Evolutionary conservation across 2,329 filamentous ascomycete genomes (phyloP), one percentile per base, ranked within the genome.

Genomic region (Simplicillium sp.): DNA sequence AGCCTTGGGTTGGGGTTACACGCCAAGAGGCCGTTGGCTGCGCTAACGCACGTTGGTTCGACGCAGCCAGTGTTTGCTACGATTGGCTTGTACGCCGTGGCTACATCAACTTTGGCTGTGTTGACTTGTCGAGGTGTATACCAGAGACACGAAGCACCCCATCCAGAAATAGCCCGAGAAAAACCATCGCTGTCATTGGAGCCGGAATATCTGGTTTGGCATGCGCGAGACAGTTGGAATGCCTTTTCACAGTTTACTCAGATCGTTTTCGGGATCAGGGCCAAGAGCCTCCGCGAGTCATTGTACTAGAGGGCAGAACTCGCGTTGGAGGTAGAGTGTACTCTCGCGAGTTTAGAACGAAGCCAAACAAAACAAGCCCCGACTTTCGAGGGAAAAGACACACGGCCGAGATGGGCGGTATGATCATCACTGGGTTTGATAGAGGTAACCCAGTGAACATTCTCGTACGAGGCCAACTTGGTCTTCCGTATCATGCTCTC

Each of bases 361-460:
- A 67, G 59, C 75, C 58, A 61, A 68, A 42, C 56, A 68, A 54
- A 61, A 64, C 48, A 50, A 78, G 56, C 63, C 70, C 56, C 53
- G 68, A 49, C 56, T 62, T 76, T 72, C 58, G 75, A 64, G 72
- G 68, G 8, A 74, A 70, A 46, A 68, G 78, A 38, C 84, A 83
- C 54, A 97, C 89, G 15, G 92, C 87, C 28, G 92, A 98, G 59
- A 94, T 96, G 81, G 92, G 92, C 20, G 92, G 90, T 41, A 95
- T 98, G 72, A 97, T 98, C 45, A 88, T 98, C 46, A 96, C 94
- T 29, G 92, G 92, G 1, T 98, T 97, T 57, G 88, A 97, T 50
- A 79, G 87, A 49, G 94, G 94, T 14, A 98, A 98, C 52, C 92
- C 92, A 5, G 67, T 98, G 51, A 94, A 96, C 57, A 78, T 89